Evolutionary conservation across 257 asterid species (phyloP).

Genomic region (Craterostigma plantagineum): DNA sequence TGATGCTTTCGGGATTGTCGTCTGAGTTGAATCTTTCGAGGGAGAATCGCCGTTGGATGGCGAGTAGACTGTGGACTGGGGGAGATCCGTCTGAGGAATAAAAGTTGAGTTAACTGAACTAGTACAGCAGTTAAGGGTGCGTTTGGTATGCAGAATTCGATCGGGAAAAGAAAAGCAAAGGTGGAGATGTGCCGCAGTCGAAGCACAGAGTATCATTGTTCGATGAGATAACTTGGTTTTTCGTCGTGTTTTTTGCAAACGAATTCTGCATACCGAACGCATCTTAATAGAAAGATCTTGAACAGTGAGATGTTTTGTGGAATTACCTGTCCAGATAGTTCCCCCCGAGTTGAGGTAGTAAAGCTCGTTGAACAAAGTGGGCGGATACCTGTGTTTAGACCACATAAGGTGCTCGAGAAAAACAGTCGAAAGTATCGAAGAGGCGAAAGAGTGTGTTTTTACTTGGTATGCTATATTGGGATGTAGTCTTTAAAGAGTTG

Average conservation of each 20-base stretch:
- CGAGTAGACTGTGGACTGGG: constrained; percentile 44
- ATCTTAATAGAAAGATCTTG: constrained; percentile 3
- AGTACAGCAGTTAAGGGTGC: too few relatives aligned
- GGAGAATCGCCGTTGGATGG: constrained; percentile 35
- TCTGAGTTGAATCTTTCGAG: constrained; percentile 30
- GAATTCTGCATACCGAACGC: background rate
- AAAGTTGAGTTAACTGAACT: background rate
- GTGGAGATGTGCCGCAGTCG: too few relatives aligned
- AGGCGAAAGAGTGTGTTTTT: too few relatives aligned
- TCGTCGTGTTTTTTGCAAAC: too few relatives aligned
- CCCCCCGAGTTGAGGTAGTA: constrained; percentile 91
- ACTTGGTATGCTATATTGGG: too few relatives aligned
- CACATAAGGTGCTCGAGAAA: too few relatives aligned
- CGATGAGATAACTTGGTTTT: too few relatives aligned
- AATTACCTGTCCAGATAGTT: constrained; percentile 88
- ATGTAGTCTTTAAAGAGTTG: too few relatives aligned
- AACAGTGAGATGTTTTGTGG: background rate
- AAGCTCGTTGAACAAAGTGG: constrained; percentile 89
- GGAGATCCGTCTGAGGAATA: constrained; percentile 76
- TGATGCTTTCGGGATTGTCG: constrained; percentile 6
- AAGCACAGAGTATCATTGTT: too few relatives aligned
- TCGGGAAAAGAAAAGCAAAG: too few relatives aligned
- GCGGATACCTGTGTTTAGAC: constrained; percentile 44
- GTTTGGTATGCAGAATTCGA: too few relatives aligned
- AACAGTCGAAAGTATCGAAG: too few relatives aligned